Conservation (phyloP, 2,329 filamentous ascomycete species). For the Ascomycota sp. region DNA sequence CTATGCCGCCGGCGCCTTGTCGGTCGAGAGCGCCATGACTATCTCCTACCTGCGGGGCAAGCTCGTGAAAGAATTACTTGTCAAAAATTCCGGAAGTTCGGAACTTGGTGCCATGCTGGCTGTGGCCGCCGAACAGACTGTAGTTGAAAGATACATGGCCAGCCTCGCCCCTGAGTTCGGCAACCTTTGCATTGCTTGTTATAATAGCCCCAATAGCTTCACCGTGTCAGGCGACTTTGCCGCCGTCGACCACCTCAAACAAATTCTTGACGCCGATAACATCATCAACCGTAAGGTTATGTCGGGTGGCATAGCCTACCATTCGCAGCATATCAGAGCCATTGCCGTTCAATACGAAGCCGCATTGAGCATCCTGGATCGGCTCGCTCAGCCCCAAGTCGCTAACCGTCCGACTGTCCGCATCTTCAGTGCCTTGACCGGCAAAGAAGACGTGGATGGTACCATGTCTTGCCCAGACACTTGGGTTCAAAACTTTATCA, state of each 20-base stretch:
- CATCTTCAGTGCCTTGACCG: not conserved
- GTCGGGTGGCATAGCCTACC: constrained; percentile 2
- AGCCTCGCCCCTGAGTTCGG: not conserved
- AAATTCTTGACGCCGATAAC: constrained; percentile 1
- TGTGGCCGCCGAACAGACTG: constrained; percentile 5
- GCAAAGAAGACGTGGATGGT: not conserved
- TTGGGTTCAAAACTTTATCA: not conserved
- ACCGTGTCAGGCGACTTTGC: constrained; percentile 11
- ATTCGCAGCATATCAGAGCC: constrained; percentile 1
- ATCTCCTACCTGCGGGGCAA: constrained; percentile 12
- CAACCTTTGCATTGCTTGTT: constrained; percentile 8
- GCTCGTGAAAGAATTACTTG: constrained; percentile 1
- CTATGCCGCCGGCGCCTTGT: not conserved
- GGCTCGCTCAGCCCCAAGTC: not conserved
- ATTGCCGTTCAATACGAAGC: not conserved
- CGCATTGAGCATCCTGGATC: not conserved
- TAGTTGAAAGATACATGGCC: constrained; percentile 1
- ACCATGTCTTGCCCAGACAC: not conserved
- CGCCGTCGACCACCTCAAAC: constrained; percentile 6
- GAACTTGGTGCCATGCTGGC: constrained; percentile 11
- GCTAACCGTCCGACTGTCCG: not conserved
- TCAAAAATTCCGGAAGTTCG: not conserved
- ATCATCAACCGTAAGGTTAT: constrained; percentile 4
- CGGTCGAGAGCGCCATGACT: constrained; percentile 9
- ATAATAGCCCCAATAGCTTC: constrained; percentile 11